phyloP scores from a whole-genome alignment of 2,329 filamentous ascomycete species.

The Plenodomus lindquistii region DNA sequence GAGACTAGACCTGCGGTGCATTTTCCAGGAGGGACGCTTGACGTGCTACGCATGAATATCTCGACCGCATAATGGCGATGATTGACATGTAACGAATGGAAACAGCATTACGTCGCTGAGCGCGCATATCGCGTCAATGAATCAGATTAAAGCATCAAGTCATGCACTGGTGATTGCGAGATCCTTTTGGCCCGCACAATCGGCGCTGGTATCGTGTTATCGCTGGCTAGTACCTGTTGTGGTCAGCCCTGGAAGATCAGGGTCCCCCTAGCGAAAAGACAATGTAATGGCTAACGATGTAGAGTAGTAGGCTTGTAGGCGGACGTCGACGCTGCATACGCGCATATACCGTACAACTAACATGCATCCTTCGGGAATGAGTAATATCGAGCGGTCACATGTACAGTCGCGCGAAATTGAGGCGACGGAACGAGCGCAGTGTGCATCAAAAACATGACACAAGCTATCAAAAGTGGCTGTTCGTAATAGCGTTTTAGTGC shows the following conservation, averaged over 20 bases:
- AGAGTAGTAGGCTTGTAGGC: too few species aligned
- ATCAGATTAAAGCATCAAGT: background rate
- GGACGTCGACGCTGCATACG: too few species aligned
- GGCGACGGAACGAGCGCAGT: constrained; percentile 7
- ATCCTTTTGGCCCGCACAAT: background rate
- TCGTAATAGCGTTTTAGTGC: constrained; percentile 32
- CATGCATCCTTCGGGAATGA: too few species aligned
- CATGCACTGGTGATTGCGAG: background rate
- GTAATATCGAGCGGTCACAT: background rate
- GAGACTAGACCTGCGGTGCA: background rate
- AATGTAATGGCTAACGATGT: background rate
- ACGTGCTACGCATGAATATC: constrained; percentile 3
- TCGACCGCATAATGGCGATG: background rate
- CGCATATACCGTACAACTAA: too few species aligned
- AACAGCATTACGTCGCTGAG: background rate
- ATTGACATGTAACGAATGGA: background rate
- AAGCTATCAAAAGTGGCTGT: constrained; percentile 12
- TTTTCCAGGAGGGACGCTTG: background rate
- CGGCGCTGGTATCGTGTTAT: constrained; percentile 1
- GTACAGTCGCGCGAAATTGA: background rate
- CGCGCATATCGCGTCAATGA: background rate
- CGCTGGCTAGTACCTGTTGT: constrained; percentile 1
- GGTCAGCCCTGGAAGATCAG: background rate
- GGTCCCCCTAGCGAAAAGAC: background rate
- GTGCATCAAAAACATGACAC: constrained; percentile 15